Evolutionary conservation across 1,139 yeast species (phyloP).

Genomic region (Pichia sp.): DNA sequence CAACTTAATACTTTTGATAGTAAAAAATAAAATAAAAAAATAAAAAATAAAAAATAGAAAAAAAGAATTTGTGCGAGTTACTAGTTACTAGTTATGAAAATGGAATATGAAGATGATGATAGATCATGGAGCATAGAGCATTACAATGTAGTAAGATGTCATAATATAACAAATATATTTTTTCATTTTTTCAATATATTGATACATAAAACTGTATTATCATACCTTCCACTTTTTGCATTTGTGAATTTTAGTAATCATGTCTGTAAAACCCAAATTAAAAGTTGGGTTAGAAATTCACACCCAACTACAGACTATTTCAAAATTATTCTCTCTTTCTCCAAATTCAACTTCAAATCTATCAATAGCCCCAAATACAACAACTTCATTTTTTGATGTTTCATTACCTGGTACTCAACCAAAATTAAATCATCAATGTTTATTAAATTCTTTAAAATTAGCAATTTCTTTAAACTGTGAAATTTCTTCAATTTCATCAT

Average conservation of each 20-base stretch:
- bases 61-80: too few species aligned
- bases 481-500: conserved; percentile 52
- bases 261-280: conserved; percentile 30
- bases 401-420: conserved; percentile 96
- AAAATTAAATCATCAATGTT: conserved; percentile 65
- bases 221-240: neutral
- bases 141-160: too few species aligned
- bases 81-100: too few species aligned
- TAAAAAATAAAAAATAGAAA: too few species aligned
- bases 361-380: conserved; percentile 57
- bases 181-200: neutral
- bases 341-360: conserved; percentile 32
- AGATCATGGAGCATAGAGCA: too few species aligned
- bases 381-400: conserved; percentile 73
- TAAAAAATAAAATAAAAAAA: too few species aligned
- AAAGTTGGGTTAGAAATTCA: conserved; percentile 93
- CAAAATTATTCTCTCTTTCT: conserved; percentile 70
- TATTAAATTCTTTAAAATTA: conserved; percentile 63
- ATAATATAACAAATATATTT: too few species aligned
- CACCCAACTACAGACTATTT: conserved; percentile 70
- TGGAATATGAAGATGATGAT: too few species aligned
- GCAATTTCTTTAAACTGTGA: conserved; percentile 65
- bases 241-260: neutral
- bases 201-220: neutral
- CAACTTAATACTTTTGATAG: too few species aligned